phyloP scores from a whole-genome alignment of 495 filamentous ascomycete species.

The Penicillium soppii region DNA sequence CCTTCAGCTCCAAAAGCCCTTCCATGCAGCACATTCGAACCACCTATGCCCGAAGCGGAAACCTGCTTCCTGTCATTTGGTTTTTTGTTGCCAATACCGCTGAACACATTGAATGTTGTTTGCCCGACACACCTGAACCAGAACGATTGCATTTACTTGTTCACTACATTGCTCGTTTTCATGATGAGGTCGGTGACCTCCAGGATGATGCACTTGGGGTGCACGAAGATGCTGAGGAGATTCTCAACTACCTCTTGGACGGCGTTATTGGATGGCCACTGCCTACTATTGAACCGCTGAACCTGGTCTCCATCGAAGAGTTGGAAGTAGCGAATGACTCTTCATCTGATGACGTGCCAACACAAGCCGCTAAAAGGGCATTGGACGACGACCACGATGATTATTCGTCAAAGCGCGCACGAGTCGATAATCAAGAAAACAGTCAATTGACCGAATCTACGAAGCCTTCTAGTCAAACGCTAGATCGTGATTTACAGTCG shows the following conservation, averaged over 20 bases:
- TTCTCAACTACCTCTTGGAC: conserved; percentile 39
- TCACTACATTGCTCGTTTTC: conserved; percentile 37
- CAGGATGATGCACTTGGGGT: conserved; percentile 46
- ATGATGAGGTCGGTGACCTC: conserved; percentile 47
- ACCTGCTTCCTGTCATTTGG: conserved; percentile 50
- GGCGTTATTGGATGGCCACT: conserved; percentile 42
- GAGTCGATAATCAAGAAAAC: conserved; percentile 29
- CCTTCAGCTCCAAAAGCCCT: conserved; percentile 41
- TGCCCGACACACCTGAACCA: conserved; percentile 39
- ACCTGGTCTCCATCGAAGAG: conserved; percentile 25
- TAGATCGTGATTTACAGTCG: conserved; percentile 31
- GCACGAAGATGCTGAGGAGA: conserved; percentile 46
- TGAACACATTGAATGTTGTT: conserved; percentile 56
- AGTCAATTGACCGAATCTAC: conserved; percentile 38
- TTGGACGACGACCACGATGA: conserved; percentile 32
- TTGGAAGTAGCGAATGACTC: conserved; percentile 16
- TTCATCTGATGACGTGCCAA: conserved; percentile 18
- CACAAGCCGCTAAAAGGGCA: conserved; percentile 30
- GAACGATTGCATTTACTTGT: conserved; percentile 42
- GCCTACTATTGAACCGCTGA: conserved; percentile 41
- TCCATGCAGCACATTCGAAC: conserved; percentile 43
- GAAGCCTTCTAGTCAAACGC: conserved; percentile 30
- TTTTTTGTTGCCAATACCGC: conserved; percentile 53
- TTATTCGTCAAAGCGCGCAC: conserved; percentile 31
- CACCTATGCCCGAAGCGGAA: conserved; percentile 39